These are phyloP conservation scores for Solanum lignicaule DNA, from an alignment of 257 asterid genomes.

Conservation along the genomic window DNA sequence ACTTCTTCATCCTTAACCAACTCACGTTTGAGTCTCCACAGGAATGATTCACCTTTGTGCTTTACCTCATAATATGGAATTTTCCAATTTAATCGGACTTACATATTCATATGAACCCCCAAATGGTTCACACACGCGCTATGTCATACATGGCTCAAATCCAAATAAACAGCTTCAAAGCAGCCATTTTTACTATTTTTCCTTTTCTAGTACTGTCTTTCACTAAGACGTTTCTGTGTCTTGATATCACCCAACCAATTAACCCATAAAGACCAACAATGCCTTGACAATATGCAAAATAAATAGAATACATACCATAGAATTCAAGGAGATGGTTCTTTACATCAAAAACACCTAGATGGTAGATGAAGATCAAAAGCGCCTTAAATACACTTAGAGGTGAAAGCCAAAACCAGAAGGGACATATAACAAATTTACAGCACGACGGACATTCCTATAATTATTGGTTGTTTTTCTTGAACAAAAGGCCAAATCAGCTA, in stretches of 20 bases:
- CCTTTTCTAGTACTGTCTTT: neutral
- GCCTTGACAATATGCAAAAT: neutral
- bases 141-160: neutral
- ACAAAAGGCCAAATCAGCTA: conserved; percentile 7
- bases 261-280: neutral
- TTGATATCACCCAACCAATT: neutral
- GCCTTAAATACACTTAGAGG: neutral
- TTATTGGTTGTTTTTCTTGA: neutral
- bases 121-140: too few relatives aligned
- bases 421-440: conserved; percentile 21
- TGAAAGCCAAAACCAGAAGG: neutral
- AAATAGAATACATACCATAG: neutral
- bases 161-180: neutral
- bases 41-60: neutral
- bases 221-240: too few relatives aligned
- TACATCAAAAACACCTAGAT: neutral
- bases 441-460: neutral
- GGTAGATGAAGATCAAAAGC: neutral
- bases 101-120: too few relatives aligned
- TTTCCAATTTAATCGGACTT: too few relatives aligned
- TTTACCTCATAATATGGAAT: too few relatives aligned
- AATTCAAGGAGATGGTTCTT: neutral
- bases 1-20: too few relatives aligned
- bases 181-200: neutral
- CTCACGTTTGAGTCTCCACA: neutral